Evolutionary conservation across 352 stramenopile species (phyloP), one percentile per base, ranked within the genome.

Genomic region (Pythium aristosporum): DNA sequence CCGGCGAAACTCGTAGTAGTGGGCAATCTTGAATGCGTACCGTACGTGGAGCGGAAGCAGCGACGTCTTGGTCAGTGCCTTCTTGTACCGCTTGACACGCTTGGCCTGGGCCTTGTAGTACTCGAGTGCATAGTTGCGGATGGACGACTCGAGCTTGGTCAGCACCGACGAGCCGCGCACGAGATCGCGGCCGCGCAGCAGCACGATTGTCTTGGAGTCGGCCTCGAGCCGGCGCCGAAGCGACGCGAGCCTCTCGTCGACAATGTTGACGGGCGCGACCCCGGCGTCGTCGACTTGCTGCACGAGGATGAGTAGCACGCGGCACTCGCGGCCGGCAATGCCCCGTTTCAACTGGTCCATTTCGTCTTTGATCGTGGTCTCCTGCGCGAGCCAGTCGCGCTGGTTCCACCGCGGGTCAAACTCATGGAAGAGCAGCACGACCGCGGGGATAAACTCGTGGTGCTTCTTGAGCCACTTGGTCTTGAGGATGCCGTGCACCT

Each of bases 61-160:
- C n/a, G 69, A 68, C 5, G 67, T 81, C 71, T 92, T 94, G 55
- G 73, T 77, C 15, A 92, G 72, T 12, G 75, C 69, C 51, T 96
- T 96, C 68, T 93, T 91, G 70, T 91, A 91, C 41, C 84, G 71
- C 66, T 96, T 96, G n/a, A 94, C 87, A 11, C 87, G 80, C 67
- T 96, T 96, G 12, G 82, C 77, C 53, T 96, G 87, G 16, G 81
- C 70, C 66, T 94, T 96, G 76, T 94, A 96, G 70, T 96, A 96
- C 71, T 96, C 87, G 21, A 93, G 68, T 41, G 87, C 82, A 66
- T 91, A 84, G 46, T 81, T 89, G 25, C 85, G 79, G 18, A 96
- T 72, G 2, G 77, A 72, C 5, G 73, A 75, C 57, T 96, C 87
- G 20, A 96, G 70, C 61, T 96, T 96, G 3, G 72, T 70, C 21